Evolutionary conservation across 495 filamentous ascomycete species (phyloP).

Genomic region (Penicillium cataractarum): DNA sequence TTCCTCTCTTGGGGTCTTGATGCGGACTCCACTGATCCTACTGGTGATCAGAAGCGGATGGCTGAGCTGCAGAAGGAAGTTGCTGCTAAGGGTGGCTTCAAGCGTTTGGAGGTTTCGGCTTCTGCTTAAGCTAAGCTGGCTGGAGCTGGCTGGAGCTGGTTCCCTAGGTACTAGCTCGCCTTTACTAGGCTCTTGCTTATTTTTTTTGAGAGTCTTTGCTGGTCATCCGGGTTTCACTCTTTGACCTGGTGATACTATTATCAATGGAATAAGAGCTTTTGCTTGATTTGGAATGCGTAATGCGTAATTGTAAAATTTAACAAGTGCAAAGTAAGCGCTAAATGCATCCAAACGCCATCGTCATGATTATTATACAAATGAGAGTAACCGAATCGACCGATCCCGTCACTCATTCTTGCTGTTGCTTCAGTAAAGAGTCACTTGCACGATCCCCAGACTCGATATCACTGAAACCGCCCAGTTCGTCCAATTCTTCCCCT

Average conservation of each 20-base stretch:
- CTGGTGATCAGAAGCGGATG: conserved; percentile 70
- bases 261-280: conserved; percentile 15
- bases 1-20: conserved; percentile 65
- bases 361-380: background rate
- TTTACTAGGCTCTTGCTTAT: background rate
- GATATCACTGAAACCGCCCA: conserved; percentile 16
- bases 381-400: background rate
- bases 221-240: conserved; percentile 20
- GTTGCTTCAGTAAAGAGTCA: conserved; percentile 8
- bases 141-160: background rate
- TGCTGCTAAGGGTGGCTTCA: conserved; percentile 52
- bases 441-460: conserved; percentile 9
- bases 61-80: conserved; percentile 60
- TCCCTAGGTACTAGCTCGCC: background rate
- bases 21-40: conserved; percentile 61
- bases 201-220: background rate
- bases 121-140: conserved; percentile 28
- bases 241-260: conserved; percentile 18
- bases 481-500: conserved; percentile 17
- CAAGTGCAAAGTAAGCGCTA: background rate
- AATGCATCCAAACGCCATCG: background rate
- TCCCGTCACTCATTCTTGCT: background rate
- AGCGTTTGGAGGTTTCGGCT: conserved; percentile 40
- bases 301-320: background rate
- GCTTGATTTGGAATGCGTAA: background rate